A percentile compares a stretch with the other conserved stretches of the same genome.
These are phyloP conservation scores for Pseudofabraea citricarpa DNA, from an alignment of 2,329 filamentous ascomycete genomes.

Conservation along the genomic window DNA sequence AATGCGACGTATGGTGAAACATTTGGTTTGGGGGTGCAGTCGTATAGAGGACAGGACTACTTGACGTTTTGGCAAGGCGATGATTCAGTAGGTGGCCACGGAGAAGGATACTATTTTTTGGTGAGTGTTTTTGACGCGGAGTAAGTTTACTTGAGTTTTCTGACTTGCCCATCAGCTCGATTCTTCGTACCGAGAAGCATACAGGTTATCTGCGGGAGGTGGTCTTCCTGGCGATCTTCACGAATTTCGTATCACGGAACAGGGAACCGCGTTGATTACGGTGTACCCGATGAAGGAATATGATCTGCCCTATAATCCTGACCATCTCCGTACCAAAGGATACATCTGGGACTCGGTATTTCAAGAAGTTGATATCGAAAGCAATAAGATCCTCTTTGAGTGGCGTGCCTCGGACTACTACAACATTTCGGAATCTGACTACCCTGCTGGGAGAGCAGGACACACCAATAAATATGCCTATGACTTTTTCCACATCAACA, in stretches of 20 bases:
- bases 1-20: slow-evolving; percentile 9
- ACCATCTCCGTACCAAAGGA: not conserved
- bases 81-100: slow-evolving; percentile 17
- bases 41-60: slow-evolving; percentile 37
- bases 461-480: slow-evolving; percentile 17
- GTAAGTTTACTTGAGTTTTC: not conserved
- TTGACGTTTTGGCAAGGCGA: slow-evolving; percentile 44
- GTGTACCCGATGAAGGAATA: slow-evolving; percentile 33
- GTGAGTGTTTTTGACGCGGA: not conserved
- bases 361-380: slow-evolving; percentile 46
- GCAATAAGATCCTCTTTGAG: slow-evolving; percentile 42
- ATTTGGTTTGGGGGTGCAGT: slow-evolving; percentile 23
- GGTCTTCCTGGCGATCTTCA: slow-evolving; percentile 36
- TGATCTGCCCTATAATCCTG: slow-evolving; percentile 17
- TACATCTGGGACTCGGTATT: slow-evolving; percentile 38
- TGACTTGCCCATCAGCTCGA: not conserved
- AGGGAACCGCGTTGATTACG: slow-evolving; percentile 37
- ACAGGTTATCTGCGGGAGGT: slow-evolving; percentile 17
- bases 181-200: slow-evolving; percentile 1
- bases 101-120: slow-evolving; percentile 1
- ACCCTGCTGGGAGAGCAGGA: slow-evolving; percentile 1
- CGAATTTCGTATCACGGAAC: slow-evolving; percentile 36
- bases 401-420: slow-evolving; percentile 33
- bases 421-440: slow-evolving; percentile 6
- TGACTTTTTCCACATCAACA: slow-evolving; percentile 28